Percentiles rank a stretch among this genome's conserved stretches.
Conservation (phyloP, 768 basidiomycete genomes). For the Coprinopsis cinerea region DNA sequence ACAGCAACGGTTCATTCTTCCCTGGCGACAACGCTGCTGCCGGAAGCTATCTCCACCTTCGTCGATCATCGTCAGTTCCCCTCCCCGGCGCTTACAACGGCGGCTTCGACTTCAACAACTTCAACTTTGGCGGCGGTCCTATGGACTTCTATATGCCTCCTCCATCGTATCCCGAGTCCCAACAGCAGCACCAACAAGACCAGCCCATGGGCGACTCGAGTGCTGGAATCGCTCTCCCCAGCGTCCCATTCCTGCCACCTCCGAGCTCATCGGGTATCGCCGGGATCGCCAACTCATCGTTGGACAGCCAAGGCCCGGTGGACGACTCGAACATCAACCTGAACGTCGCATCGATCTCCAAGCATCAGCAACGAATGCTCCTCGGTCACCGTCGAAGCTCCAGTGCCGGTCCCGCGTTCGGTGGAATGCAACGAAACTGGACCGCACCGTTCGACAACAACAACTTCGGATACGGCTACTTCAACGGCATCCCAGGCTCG, state of each 20-base stretch:
- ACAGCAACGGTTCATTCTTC: conserved; percentile 6
- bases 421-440: conserved; percentile 6
- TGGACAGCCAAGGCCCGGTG: conserved; percentile 1
- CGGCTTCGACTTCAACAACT: conserved; percentile 11
- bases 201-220: neutral
- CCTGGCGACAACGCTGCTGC: conserved; percentile 7
- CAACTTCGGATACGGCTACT: neutral
- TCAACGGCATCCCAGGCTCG: neutral
- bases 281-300: conserved; percentile 10
- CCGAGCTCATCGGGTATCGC: conserved; percentile 22
- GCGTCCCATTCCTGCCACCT: conserved; percentile 33
- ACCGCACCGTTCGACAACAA: neutral
- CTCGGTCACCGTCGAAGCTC: conserved; percentile 14
- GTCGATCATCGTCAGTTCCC: conserved; percentile 61
- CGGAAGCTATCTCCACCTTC: conserved; percentile 29
- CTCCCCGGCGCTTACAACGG: conserved; percentile 37
- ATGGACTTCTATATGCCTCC: neutral
- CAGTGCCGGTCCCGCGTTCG: conserved; percentile 14
- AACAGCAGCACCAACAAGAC: neutral
- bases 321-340: conserved; percentile 4
- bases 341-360: conserved; percentile 8
- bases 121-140: conserved; percentile 14
- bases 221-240: conserved; percentile 35
- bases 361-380: conserved; percentile 13
- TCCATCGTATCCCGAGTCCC: neutral